Evolutionary conservation across 2,329 filamentous ascomycete genomes (phyloP).

Genomic region (Arthrobotrys pseudoclavata): DNA sequence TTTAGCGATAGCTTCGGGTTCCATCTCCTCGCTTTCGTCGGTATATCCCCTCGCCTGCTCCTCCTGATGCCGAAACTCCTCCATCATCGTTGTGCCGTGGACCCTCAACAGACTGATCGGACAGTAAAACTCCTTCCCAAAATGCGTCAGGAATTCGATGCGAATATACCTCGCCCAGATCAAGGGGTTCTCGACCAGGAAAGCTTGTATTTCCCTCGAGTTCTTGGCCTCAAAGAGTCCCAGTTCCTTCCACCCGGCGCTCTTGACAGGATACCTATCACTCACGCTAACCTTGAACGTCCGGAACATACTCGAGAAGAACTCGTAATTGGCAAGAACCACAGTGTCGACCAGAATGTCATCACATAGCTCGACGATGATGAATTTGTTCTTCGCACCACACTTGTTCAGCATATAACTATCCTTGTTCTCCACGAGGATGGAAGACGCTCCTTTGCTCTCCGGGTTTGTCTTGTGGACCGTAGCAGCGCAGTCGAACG

Average conservation of each 20-base stretch:
- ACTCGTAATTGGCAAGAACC: slow-evolving; percentile 98
- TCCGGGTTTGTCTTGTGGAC: slow-evolving; percentile 89
- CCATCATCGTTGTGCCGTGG: slow-evolving; percentile 93
- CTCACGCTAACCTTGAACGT: slow-evolving; percentile 92
- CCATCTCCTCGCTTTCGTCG: slow-evolving; percentile 71
- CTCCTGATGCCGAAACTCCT: slow-evolving; percentile 90
- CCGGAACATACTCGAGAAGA: slow-evolving; percentile 97
- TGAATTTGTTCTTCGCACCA: slow-evolving; percentile 86
- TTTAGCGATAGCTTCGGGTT: slow-evolving; percentile 65
- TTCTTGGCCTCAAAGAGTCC: slow-evolving; percentile 93
- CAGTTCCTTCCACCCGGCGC: slow-evolving; percentile 89
- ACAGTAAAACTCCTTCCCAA: slow-evolving; percentile 96
- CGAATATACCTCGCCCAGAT: slow-evolving; percentile 96
- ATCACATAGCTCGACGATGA: slow-evolving; percentile 94
- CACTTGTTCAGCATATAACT: slow-evolving; percentile 98
- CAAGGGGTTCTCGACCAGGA: slow-evolving; percentile 90
- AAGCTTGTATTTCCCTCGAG: slow-evolving; percentile 92
- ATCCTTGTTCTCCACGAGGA: slow-evolving; percentile 96
- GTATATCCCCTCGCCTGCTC: slow-evolving; percentile 75
- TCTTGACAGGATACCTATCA: slow-evolving; percentile 92
- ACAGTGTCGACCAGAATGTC: slow-evolving; percentile 89
- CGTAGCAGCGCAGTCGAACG: slow-evolving; percentile 95
- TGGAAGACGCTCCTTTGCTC: slow-evolving; percentile 87
- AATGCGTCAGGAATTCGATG: slow-evolving; percentile 92
- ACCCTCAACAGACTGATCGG: slow-evolving; percentile 90